Base-by-base conservation (phyloP, 495 filamentous ascomycete genomes). In the Penicillium manginii region DNA sequence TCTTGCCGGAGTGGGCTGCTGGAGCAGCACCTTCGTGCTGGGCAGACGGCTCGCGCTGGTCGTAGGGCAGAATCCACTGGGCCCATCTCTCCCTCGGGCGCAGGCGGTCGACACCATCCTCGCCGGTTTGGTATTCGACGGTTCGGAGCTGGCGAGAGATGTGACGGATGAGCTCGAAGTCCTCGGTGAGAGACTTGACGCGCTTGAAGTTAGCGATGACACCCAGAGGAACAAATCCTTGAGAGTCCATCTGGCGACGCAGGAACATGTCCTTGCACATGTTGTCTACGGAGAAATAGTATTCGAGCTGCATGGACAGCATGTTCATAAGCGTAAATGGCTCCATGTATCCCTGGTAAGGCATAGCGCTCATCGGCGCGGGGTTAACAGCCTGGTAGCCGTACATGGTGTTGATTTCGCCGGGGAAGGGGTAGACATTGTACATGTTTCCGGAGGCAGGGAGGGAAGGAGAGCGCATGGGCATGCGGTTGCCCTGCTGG, bases 231-330 rank as follows among this genome's bases (percentile, higher is more conserved):
- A 97, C 92, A 68, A 90, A 98, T 9, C 94, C 94, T 71, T 97
- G 88, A 2, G 86, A 89, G 67, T 98, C 93, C 96, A 98, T 97
- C 52, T 91, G 88, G 59, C 85, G 86, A 31, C 94, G 87, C 29
- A 98, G 82, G 73, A 86, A 98, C 63, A 88, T 82, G 65, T 98
- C 94, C 74, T 96, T 98, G 84, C 91, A 93, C 54, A 97, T 84
- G 70, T 98, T 98, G 62, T 98, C 92, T 9, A 96, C 82, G 0
- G 93, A 98, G 75, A 98, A 94, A 72, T 98, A 98, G 75, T 98
- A 98, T 64, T 70, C 67, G 74, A 97, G 75, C 72, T 97, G 93
- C 66, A 84, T 79, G 50, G 81, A 80, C 12, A 89, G 81, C 78
- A 85, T 81, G 49, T 61, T 63, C 53, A 88, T 76, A 15, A 89